phyloP scores from a whole-genome alignment of 2,329 filamentous ascomycete species.

The Aschersonia sp. region DNA sequence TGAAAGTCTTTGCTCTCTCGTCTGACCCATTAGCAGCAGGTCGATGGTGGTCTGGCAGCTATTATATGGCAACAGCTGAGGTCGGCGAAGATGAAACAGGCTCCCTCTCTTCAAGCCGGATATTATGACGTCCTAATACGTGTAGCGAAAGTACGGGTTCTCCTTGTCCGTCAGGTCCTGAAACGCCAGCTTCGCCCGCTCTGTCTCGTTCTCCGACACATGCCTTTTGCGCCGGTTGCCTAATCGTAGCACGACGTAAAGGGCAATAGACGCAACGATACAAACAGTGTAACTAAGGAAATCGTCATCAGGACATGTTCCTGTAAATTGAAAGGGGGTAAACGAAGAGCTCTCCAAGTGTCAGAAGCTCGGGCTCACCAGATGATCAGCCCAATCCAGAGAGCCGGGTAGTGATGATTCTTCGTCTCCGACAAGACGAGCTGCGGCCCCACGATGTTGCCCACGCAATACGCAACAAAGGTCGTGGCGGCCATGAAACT shows the following conservation, averaged over 20 bases:
- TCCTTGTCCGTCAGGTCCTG: constrained; percentile 55
- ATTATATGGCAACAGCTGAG: too few relatives aligned
- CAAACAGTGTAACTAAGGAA: constrained; percentile 48
- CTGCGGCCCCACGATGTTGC: constrained; percentile 65
- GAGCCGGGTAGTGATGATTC: constrained; percentile 50
- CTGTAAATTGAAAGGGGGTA: background rate
- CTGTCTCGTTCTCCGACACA: constrained; percentile 37
- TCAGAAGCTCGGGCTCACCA: constrained; percentile 18
- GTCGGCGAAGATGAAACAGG: too few relatives aligned
- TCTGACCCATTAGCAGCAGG: too few relatives aligned
- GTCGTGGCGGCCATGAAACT: constrained; percentile 55
- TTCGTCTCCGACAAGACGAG: constrained; percentile 55
- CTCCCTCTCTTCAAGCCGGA: background rate
- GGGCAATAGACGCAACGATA: constrained; percentile 36
- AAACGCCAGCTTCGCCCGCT: constrained; percentile 51
- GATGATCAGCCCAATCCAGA: constrained; percentile 57
- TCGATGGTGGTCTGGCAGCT: too few relatives aligned
- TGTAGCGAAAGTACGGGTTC: constrained; percentile 54
- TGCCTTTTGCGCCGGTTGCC: constrained; percentile 41
- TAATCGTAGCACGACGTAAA: constrained; percentile 43
- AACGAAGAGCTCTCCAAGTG: background rate
- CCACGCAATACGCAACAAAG: constrained; percentile 62
- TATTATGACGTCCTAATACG: constrained; percentile 8
- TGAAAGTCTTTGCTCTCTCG: too few relatives aligned
- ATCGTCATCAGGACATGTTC: background rate